Percentiles rank a stretch among this genome's conserved stretches.
Evolutionary conservation across 2,329 filamentous ascomycete genomes (phyloP).

Genomic region (Stagonosporopsis tanaceti): DNA sequence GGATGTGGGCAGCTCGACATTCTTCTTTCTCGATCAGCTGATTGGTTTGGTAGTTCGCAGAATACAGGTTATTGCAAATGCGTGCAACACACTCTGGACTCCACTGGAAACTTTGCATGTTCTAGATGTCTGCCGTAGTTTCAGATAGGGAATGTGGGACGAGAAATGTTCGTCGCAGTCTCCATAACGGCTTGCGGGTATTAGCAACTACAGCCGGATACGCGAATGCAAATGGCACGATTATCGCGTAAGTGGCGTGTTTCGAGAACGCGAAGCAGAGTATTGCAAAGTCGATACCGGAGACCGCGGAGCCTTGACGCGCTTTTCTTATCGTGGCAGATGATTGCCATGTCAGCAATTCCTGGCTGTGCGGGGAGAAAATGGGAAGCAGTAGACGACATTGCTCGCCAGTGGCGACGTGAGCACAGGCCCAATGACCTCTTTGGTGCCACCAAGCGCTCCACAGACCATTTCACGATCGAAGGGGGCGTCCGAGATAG

Average conservation of each 20-base stretch:
- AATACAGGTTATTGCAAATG: not conserved
- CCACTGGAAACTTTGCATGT: not conserved
- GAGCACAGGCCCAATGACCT: slow-evolving; percentile 10
- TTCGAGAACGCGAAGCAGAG: not conserved
- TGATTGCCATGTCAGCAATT: not conserved
- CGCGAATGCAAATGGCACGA: slow-evolving; percentile 2
- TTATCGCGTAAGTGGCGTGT: slow-evolving; percentile 14
- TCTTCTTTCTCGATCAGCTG: not conserved
- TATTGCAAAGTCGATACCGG: not conserved
- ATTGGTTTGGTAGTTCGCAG: too few relatives aligned
- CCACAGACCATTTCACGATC: not conserved
- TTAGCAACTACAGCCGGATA: not conserved
- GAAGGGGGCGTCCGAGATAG: not conserved
- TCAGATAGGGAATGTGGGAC: slow-evolving; percentile 8
- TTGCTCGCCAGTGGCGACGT: slow-evolving; percentile 1
- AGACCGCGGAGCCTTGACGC: not conserved
- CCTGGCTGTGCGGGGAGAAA: not conserved
- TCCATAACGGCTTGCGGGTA: slow-evolving; percentile 9
- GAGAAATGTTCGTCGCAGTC: slow-evolving; percentile 1
- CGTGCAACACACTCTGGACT: slow-evolving; percentile 1
- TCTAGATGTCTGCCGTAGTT: slow-evolving; percentile 7
- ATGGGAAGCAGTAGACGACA: not conserved
- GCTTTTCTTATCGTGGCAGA: not conserved
- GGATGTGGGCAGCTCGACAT: not conserved
- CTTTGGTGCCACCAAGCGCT: slow-evolving; percentile 4